Base-by-base conservation (phyloP, 495 filamentous ascomycete species). In the Lasiosphaeriaceae sp. region DNA sequence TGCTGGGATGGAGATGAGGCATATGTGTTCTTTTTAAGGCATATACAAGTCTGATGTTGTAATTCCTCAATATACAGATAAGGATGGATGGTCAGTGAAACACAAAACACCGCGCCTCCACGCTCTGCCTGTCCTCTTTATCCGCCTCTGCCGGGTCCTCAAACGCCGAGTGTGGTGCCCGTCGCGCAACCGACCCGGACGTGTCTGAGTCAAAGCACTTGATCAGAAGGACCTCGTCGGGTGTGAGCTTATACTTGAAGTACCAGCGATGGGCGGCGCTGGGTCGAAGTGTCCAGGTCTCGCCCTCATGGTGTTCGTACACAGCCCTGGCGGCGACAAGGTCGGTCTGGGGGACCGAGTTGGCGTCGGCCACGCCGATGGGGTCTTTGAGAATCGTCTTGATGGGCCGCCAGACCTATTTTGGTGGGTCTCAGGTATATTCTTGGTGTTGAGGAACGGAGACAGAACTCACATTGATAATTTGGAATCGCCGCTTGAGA, bases 151-250 rank as follows among this genome's bases (percentile, higher is more conserved):
- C 72, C 1, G 77, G 72, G 69, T 86, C 77, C 44, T 71, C 74
- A 71, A 88, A 86, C 11, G 85, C 85, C 7, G 74, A 77, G 63
- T 88, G 86, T 54, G 83, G 84, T 53, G 80, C 78, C 59, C 89
- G 76, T 17, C 86, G 78, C 19, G 80, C 83, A 44, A 77, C 69
- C 20, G 70, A 77, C 3, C 79, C 80, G 34, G 75, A 64, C 67
- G 82, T 83, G 77, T 84, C 82, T 6, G 77, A 80, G 68, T 88
- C 85, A 69, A 86, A 88, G 64, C 86, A 88, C 73, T 88, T 88
- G 66, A 88, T 86, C 48, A 89, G 62, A 22, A 82, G 67, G n/a
- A 86, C 83, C 72, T 87, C 71, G 52, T 80, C 71, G 11, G 85
- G 82, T 12, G 71, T 73, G 63, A 83, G 77, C 3, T 83, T 83